phyloP scores from a whole-genome alignment of 805 yeast genomes.

The Candida mattraensis region DNA sequence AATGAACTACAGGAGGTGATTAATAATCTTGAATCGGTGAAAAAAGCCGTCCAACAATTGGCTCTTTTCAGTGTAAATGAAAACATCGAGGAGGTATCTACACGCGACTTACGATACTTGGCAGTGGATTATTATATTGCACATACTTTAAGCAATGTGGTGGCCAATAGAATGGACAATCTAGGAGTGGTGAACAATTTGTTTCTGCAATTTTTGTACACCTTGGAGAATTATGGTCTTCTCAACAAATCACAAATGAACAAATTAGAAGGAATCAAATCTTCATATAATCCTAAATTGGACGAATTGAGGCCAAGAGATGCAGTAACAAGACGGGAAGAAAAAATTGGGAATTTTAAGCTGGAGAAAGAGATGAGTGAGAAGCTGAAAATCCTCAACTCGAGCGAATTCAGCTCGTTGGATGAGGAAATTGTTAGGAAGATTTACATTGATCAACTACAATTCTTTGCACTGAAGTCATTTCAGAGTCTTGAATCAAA shows the following conservation, averaged over 20 bases:
- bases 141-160: constrained; percentile 31
- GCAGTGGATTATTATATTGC: constrained; percentile 62
- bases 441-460: constrained; percentile 55
- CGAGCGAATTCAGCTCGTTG: constrained; percentile 35
- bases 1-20: constrained; percentile 10
- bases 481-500: constrained; percentile 57
- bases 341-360: constrained; percentile 69
- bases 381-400: constrained; percentile 42
- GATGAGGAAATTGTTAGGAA: constrained; percentile 68
- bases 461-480: constrained; percentile 50
- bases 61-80: constrained; percentile 75
- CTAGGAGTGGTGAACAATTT: constrained; percentile 44
- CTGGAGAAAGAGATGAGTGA: constrained; percentile 52
- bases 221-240: constrained; percentile 45
- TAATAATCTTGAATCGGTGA: constrained; percentile 11
- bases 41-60: constrained; percentile 43
- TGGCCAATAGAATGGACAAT: constrained; percentile 33
- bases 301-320: constrained; percentile 37
- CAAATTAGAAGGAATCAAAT: constrained; percentile 41
- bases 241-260: constrained; percentile 37
- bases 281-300: constrained; percentile 41
- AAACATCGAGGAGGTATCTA: constrained; percentile 62
- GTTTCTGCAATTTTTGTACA: constrained; percentile 46
- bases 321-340: constrained; percentile 56
- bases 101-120: constrained; percentile 60